A percentile compares a stretch with the other conserved stretches of the same genome.
Evolutionary conservation across 306 rosid species (phyloP).

Genomic region (Vicia villosa): DNA sequence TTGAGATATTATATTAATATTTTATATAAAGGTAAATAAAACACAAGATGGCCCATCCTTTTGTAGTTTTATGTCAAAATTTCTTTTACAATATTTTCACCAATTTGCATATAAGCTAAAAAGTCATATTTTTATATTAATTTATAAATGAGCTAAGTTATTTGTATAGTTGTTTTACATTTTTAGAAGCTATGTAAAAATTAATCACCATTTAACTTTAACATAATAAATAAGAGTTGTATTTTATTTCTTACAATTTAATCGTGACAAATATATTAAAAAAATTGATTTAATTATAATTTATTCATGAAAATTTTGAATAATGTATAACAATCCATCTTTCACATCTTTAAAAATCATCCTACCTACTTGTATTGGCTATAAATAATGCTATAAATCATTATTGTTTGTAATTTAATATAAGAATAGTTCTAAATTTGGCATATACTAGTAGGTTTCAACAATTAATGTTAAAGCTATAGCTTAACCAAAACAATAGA

Average conservation of each 20-base stretch:
- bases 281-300: too few species aligned
- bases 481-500: slow-evolving; percentile 34
- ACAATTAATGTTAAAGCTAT: slow-evolving; percentile 20
- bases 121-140: too few species aligned
- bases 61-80: slow-evolving; percentile 35
- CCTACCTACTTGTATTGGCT: not conserved
- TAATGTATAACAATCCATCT: too few species aligned
- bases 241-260: too few species aligned
- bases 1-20: slow-evolving; percentile 1
- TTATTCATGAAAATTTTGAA: too few species aligned
- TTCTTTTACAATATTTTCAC: slow-evolving; percentile 42
- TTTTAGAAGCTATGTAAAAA: too few species aligned
- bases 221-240: too few species aligned
- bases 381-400: too few species aligned
- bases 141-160: not conserved
- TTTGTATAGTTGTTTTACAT: too few species aligned
- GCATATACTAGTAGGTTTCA: slow-evolving; percentile 9
- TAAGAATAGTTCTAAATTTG: not conserved
- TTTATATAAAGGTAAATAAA: not conserved
- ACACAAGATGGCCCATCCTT: slow-evolving; percentile 26
- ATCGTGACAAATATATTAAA: too few species aligned
- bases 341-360: too few species aligned
- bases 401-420: not conserved
- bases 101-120: slow-evolving; percentile 31
- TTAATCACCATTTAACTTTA: too few species aligned